Evolutionary conservation across 148 eudicot genomes (phyloP).

Genomic region (Rhododendron ferrugineum): DNA sequence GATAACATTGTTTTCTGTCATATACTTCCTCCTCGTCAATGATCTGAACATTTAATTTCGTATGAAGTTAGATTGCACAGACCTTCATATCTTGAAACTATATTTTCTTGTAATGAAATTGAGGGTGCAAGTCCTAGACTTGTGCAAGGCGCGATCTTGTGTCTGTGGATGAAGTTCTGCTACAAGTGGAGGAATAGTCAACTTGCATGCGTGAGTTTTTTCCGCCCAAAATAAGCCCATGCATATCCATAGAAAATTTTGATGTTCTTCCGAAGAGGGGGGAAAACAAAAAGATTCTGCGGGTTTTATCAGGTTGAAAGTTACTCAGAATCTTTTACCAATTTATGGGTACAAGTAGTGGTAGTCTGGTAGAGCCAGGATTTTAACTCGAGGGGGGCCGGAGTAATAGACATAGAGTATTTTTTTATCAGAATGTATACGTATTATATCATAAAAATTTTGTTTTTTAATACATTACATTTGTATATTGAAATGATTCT

Average conservation of each 20-base stretch:
- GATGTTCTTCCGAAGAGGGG: no score
- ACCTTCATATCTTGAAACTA: neutral
- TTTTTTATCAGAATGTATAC: no score
- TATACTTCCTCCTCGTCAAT: neutral
- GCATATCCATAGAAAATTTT: neutral
- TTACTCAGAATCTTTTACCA: no score
- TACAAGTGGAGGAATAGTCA: neutral
- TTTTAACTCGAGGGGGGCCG: no score
- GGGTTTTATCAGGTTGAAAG: no score
- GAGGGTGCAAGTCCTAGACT: neutral
- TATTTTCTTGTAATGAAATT: neutral
- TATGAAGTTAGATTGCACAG: neutral
- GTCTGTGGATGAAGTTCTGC: neutral
- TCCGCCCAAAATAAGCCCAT: neutral
- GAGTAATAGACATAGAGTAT: no score
- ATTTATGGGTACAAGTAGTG: no score
- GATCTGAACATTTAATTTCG: neutral
- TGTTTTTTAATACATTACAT: no score
- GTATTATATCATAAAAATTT: no score
- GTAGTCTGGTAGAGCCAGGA: no score
- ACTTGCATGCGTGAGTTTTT: neutral
- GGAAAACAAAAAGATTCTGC: no score
- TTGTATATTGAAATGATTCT: no score
- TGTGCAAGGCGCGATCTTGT: neutral
- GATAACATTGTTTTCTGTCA: neutral